Percentiles rank a stretch among this genome's conserved stretches.
phyloP scores from a whole-genome alignment of 2,329 filamentous ascomycete species.

The Colletotrichum sp. region DNA sequence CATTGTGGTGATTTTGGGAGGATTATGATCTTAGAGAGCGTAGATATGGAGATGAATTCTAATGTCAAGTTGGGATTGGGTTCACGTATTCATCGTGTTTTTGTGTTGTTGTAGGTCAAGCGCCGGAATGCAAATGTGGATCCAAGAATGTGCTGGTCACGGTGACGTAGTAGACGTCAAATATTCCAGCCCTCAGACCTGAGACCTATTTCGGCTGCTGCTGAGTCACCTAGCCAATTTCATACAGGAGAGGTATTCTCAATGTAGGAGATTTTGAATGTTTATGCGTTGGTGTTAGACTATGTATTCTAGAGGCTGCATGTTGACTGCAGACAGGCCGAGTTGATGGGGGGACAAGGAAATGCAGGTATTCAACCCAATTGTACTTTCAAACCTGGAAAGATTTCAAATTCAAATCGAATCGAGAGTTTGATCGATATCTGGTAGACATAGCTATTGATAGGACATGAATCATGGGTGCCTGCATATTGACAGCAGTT shows the following conservation, averaged over 20 bases:
- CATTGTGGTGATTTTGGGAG: not conserved
- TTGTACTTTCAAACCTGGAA: not conserved
- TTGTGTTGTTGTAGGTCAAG: not conserved
- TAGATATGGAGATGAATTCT: not conserved
- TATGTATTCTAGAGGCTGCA: not conserved
- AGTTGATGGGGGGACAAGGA: not conserved
- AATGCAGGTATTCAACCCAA: not conserved
- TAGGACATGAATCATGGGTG: not conserved
- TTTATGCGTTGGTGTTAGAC: not conserved
- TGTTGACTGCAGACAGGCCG: not conserved
- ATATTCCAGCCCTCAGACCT: not conserved
- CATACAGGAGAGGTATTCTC: accelerated
- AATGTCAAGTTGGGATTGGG: not conserved
- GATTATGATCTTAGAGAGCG: not conserved
- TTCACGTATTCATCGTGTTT: not conserved
- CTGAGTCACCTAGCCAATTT: not conserved
- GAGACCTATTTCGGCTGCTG: not conserved
- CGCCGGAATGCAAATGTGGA: not conserved
- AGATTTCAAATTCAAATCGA: not conserved
- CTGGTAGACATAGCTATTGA: accelerated
- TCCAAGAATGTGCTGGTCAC: not conserved
- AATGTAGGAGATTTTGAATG: accelerated
- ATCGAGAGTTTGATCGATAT: not conserved
- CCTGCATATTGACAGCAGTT: not conserved
- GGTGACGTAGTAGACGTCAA: not conserved